Evolutionary conservation across 352 stramenopile species (phyloP).

Genomic region (Globisporangium barbulae): DNA sequence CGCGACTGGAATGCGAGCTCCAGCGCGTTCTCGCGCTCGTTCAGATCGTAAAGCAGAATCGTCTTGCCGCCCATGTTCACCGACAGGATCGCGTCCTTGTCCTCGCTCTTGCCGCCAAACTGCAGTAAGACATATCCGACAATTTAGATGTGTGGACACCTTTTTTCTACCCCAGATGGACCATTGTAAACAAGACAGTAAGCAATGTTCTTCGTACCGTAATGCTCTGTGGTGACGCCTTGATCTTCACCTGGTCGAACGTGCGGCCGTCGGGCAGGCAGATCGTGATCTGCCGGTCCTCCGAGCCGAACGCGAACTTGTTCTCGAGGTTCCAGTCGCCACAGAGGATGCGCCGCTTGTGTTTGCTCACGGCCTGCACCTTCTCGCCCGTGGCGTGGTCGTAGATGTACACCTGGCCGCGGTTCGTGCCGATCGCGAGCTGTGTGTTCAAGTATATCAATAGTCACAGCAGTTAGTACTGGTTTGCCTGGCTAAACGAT

Average conservation of each 20-base stretch:
- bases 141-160: background rate
- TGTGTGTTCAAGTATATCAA: conserved; percentile 11
- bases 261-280: conserved; percentile 55
- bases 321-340: conserved; percentile 79
- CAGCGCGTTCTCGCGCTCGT: conserved; percentile 86
- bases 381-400: conserved; percentile 54
- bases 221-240: conserved; percentile 62
- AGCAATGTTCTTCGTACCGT: conserved; percentile 25
- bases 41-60: conserved; percentile 86
- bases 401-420: conserved; percentile 78
- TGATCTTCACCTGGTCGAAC: conserved; percentile 79
- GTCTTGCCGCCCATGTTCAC: conserved; percentile 91
- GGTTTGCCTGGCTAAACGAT: background rate
- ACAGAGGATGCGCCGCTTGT: conserved; percentile 77
- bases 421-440: conserved; percentile 69
- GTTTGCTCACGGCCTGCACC: conserved; percentile 58
- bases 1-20: conserved; percentile 89
- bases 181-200: background rate
- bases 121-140: conserved; percentile 19
- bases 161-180: background rate
- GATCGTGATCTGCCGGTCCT: conserved; percentile 79
- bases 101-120: conserved; percentile 70
- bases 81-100: conserved; percentile 76
- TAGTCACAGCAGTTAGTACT: background rate
- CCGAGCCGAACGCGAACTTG: conserved; percentile 79